Evolutionary conservation across 805 yeast species (phyloP), one percentile per base, ranked within the genome.

Genomic region (Metschnikowia shivogae): DNA sequence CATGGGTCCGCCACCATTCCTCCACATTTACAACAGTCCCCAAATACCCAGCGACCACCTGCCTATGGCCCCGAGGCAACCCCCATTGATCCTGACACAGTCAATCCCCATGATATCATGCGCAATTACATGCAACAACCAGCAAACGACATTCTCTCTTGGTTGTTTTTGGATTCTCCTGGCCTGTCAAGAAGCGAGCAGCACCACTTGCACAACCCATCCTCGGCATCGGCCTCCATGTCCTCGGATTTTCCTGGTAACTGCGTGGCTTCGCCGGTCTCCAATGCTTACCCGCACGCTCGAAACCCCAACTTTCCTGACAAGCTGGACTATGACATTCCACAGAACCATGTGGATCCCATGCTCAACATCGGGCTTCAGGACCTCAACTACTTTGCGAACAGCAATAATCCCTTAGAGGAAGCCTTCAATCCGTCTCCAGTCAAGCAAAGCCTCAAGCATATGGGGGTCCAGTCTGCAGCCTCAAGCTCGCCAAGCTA

Each of bases 321-420:
- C 7, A 37, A 19, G 3, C 27, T 10, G 27, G 34, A 37, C 3
- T 10, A 20, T 20, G 34, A 30, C n/a, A 8, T 11, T n/a, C 11
- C 28, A n/a, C 45, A 46, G 11, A 39, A 40, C 12, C 26, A 33
- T 20, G 41, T 45, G 13, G 52, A 52, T n/a, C 35, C 45, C 11
- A 36, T 49, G 39, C 44, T 47, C 30, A 47, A 52, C 33, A 44
- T 62, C 29, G 67, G 64, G 4, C 54, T 66, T n/a, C 72, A 62
- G 28, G 72, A 70, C 34, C 57, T 61, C n/a, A 65, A 67, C 45
- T 61, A 67, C 13, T 70, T 71, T 44, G 64, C 56, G 50, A 67
- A 60, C 46, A 63, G 55, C 33, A 61, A 59, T 26, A 71, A 71
- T 42, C 76, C 75, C 0, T 52, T 71, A 26, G 76, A 70, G 40